Base-by-base conservation (phyloP, 1,284 basidiomycete species). In the Apiotrichum montevideense region DNA sequence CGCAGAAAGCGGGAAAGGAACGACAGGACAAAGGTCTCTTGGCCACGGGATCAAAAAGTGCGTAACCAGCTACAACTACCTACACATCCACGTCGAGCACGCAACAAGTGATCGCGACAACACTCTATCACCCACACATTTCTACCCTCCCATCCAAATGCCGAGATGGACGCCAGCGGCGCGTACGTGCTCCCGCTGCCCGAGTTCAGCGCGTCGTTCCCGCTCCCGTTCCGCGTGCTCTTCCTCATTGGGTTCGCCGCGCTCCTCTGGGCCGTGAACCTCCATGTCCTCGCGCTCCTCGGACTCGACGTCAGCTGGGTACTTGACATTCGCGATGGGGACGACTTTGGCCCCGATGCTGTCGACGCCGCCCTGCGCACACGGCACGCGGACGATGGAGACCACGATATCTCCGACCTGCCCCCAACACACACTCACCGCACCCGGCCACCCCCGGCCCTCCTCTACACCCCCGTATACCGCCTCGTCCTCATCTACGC, bases 201-300 rank as follows among this genome's bases (percentile, higher is more conserved):
- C 41, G 75, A 80, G 43, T 81, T 85, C 65, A 81, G 82, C 46
- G 78, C 82, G 32, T 77, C 79, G 8, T 88, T 90, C 69, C 90
- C 90, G 7, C 80, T 92, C 5, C 89, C 90, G 4, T 89, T 90
- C 72, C 85, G 90, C 59, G 87, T 88, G 35, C 80, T 90, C 56
- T 81, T 83, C 63, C 80, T 93, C 55, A 76, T 84, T 57, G 85
- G 86, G 34, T 64, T 87, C 51, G 87, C 87, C 39, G 80, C 89
- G 56, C 71, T 90, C 8, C 84, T 84, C 55, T 92, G 88, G 88
- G 90, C 90, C 0, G 83, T 85, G 39, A 96, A 96, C 75, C 78
- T 96, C 6, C 91, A 96, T 74, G 83, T 87, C 47, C 82, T 96
- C 42, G 79, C 86, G 62, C 61, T 80, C 4, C 78, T 87, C n/a